Conservation (phyloP, 768 basidiomycete species). For the Mycena alexandri region DNA sequence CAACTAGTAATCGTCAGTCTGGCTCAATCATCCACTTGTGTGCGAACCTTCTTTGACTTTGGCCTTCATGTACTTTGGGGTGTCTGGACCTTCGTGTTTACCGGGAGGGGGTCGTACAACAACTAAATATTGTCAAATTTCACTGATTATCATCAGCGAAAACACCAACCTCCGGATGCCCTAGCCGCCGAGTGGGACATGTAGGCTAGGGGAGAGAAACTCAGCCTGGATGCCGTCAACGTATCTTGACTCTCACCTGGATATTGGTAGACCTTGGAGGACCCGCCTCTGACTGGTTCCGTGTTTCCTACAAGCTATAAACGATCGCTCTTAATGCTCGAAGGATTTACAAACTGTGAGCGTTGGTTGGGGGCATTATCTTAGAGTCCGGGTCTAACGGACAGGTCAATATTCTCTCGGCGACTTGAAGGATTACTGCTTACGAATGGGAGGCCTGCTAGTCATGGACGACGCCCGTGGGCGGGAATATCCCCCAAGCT, state of each 20-base stretch:
- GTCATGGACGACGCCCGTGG: conserved; percentile 36
- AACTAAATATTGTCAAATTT: conserved; percentile 14
- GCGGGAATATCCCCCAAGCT: conserved; percentile 14
- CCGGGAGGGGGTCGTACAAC: conserved; percentile 10
- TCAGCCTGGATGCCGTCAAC: background rate
- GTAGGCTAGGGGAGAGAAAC: background rate
- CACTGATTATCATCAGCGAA: background rate
- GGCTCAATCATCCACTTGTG: background rate
- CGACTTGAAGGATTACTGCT: background rate
- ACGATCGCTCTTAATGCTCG: background rate
- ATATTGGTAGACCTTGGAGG: conserved; percentile 28
- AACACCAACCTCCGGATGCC: conserved; percentile 14
- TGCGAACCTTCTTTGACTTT: conserved; percentile 31
- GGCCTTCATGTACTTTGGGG: conserved; percentile 38
- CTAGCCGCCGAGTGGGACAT: conserved; percentile 20
- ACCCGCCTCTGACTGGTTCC: conserved; percentile 28
- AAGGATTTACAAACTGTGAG: conserved; percentile 16
- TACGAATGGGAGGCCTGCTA: conserved; percentile 13
- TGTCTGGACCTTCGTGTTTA: conserved; percentile 35
- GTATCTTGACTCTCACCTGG: conserved; percentile 14
- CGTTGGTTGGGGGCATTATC: background rate
- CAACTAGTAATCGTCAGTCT: conserved; percentile 19
- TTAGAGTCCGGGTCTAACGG: conserved; percentile 3
- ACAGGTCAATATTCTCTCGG: background rate
- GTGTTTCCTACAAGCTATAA: conserved; percentile 10